Percentiles rank a stretch among this genome's conserved stretches.
Evolutionary conservation across 202 grass and related monocot genomes (phyloP).

Genomic region (Musa balbisiana): DNA sequence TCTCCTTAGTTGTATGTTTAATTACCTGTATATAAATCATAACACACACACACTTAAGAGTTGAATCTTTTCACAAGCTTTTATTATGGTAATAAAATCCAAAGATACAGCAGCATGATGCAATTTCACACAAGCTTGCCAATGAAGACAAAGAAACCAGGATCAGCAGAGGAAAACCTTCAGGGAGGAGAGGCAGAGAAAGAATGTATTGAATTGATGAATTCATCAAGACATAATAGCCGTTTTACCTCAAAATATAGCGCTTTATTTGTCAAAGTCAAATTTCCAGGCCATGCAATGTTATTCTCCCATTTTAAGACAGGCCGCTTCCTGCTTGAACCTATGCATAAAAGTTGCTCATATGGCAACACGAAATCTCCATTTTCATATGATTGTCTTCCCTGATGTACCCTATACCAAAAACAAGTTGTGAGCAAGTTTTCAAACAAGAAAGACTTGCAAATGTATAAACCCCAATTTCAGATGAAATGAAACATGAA

Average conservation of each 20-base stretch:
- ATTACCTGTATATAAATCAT: too few relatives aligned
- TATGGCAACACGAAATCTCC: constrained; percentile 50
- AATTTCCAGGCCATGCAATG: constrained; percentile 83
- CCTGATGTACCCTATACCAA: constrained; percentile 65
- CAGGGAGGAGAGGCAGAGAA: background rate
- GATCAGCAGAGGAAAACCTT: background rate
- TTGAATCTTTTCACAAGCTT: too few relatives aligned
- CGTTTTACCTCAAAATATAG: constrained; percentile 87
- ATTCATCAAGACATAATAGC: background rate
- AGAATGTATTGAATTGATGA: background rate
- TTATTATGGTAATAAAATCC: too few relatives aligned
- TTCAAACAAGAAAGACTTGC: background rate
- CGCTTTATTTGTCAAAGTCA: constrained; percentile 81
- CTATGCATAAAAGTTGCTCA: constrained; percentile 86
- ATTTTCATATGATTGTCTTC: constrained; percentile 64
- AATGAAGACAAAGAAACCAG: background rate
- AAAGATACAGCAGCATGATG: too few relatives aligned
- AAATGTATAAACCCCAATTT: background rate
- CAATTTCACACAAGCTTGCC: too few relatives aligned
- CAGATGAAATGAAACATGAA: background rate
- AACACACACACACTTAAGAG: too few relatives aligned
- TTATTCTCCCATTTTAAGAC: constrained; percentile 98
- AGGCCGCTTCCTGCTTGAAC: constrained; percentile 84
- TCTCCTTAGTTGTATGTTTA: too few relatives aligned
- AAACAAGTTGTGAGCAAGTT: background rate